A percentile compares a stretch with the other conserved stretches of the same genome.
These are phyloP conservation scores for Francoa sonchifolia DNA, from an alignment of 441 rosid species.

Conservation along the genomic window DNA sequence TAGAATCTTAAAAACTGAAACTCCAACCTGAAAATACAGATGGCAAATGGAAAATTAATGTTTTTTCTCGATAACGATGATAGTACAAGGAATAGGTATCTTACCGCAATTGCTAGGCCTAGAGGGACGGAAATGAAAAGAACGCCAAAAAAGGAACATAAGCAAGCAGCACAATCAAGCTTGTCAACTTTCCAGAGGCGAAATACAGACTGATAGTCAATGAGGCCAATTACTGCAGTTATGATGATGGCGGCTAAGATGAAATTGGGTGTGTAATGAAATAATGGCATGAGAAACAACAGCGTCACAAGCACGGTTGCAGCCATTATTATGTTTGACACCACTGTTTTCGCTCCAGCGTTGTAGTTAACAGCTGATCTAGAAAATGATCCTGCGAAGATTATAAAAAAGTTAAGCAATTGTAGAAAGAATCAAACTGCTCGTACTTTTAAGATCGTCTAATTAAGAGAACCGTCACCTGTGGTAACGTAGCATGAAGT, in stretches of 20 bases:
- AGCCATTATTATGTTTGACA: conserved; percentile 78
- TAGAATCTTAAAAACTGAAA: conserved; percentile 76
- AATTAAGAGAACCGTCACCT: conserved; percentile 25
- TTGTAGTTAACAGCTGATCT: conserved; percentile 46
- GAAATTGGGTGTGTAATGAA: conserved; percentile 79
- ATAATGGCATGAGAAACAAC: conserved; percentile 87
- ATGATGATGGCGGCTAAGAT: conserved; percentile 78
- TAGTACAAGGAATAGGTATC: not conserved
- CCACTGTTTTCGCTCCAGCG: conserved; percentile 85
- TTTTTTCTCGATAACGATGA: not conserved
- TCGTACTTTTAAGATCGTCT: not conserved
- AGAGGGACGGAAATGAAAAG: conserved; percentile 85
- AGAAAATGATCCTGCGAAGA: not conserved
- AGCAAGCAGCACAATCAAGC: conserved; percentile 75
- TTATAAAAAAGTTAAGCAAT: not conserved
- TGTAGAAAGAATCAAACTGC: not conserved
- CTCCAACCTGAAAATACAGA: conserved; percentile 52
- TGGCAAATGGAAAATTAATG: not conserved
- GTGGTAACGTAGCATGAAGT: conserved; percentile 88
- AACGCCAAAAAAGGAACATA: conserved; percentile 85
- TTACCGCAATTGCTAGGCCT: conserved; percentile 79
- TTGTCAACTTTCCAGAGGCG: conserved; percentile 84
- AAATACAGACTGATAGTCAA: conserved; percentile 59
- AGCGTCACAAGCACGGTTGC: conserved; percentile 73
- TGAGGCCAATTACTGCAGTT: conserved; percentile 88